Conservation (phyloP, 2,329 filamentous ascomycete genomes). For the Colletotrichum camelliae region DNA sequence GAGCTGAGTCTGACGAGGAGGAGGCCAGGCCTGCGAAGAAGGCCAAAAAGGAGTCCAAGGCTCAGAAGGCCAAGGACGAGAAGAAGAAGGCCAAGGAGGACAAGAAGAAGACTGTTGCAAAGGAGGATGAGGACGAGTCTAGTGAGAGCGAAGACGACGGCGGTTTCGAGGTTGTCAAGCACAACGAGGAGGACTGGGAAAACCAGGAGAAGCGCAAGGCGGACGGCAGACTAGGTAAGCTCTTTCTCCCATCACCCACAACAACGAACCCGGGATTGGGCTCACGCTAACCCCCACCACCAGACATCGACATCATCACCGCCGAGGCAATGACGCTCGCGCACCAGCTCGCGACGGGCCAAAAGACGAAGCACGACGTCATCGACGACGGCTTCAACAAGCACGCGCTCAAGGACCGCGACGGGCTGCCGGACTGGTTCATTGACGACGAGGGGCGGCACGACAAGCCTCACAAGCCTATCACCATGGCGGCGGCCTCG, state of each 20-base stretch:
- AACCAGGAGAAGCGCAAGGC: conserved; percentile 66
- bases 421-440: conserved; percentile 97
- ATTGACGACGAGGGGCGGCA: conserved; percentile 88
- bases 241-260: neutral
- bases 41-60: conserved; percentile 36
- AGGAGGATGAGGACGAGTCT: conserved; percentile 28
- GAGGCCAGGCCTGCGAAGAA: conserved; percentile 19
- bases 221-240: conserved; percentile 66
- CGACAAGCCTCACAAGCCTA: conserved; percentile 85
- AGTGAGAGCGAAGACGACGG: conserved; percentile 43
- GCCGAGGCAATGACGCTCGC: conserved; percentile 98
- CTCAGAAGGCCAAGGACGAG: conserved; percentile 1
- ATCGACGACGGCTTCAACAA: conserved; percentile 95
- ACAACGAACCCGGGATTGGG: neutral
- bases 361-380: conserved; percentile 79
- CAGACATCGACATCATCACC: conserved; percentile 98
- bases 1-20: conserved; percentile 8
- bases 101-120: conserved; percentile 44
- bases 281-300: conserved; percentile 25
- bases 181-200: conserved; percentile 67
- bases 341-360: conserved; percentile 86
- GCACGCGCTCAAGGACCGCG: conserved; percentile 85
- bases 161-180: conserved; percentile 69
- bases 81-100: conserved; percentile 36
- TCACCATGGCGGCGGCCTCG: conserved; percentile 84